Evolutionary conservation across 345 rosid genomes (phyloP).

Genomic region (Populus deltoides): DNA sequence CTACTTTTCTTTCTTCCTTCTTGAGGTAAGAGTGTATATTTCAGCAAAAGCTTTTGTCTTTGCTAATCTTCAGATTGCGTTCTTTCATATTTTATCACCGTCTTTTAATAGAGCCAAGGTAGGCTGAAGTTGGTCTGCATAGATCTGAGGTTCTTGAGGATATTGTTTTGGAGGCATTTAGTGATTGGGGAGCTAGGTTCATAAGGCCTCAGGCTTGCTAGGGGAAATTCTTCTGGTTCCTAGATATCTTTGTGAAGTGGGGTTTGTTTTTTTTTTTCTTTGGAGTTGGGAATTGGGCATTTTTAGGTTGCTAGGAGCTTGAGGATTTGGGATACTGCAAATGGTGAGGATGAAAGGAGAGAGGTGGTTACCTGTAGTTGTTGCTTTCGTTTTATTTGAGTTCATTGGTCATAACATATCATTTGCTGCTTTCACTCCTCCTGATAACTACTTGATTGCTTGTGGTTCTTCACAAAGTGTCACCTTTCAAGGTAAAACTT

Average conservation of each 20-base stretch:
- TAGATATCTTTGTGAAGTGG: background rate
- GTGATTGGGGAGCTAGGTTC: slow-evolving; percentile 7
- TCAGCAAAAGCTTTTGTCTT: slow-evolving; percentile 21
- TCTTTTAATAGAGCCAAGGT: background rate
- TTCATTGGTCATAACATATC: slow-evolving; percentile 33
- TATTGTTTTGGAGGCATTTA: slow-evolving; percentile 9
- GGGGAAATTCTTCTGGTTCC: no score
- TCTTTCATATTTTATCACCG: background rate
- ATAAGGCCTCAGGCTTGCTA: slow-evolving; percentile 9
- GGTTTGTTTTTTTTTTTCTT: background rate
- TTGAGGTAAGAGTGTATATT: slow-evolving; percentile 29
- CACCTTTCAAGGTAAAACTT: slow-evolving; percentile 65
- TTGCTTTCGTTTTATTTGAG: slow-evolving; percentile 41
- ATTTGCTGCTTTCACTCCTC: slow-evolving; percentile 54
- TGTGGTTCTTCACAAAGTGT: slow-evolving; percentile 81
- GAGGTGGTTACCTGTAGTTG: slow-evolving; percentile 28
- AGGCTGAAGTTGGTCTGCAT: slow-evolving; percentile 16
- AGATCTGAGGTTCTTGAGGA: slow-evolving; percentile 31
- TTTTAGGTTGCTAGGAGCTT: slow-evolving; percentile 11
- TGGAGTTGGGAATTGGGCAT: slow-evolving; percentile 12
- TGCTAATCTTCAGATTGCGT: slow-evolving; percentile 1
- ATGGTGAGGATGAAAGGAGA: slow-evolving; percentile 46
- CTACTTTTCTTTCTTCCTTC: slow-evolving; percentile 20
- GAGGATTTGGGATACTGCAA: slow-evolving; percentile 22
- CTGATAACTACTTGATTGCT: slow-evolving; percentile 73